Base-by-base conservation (phyloP, 306 rosid species). In the Quercus wislizeni region DNA sequence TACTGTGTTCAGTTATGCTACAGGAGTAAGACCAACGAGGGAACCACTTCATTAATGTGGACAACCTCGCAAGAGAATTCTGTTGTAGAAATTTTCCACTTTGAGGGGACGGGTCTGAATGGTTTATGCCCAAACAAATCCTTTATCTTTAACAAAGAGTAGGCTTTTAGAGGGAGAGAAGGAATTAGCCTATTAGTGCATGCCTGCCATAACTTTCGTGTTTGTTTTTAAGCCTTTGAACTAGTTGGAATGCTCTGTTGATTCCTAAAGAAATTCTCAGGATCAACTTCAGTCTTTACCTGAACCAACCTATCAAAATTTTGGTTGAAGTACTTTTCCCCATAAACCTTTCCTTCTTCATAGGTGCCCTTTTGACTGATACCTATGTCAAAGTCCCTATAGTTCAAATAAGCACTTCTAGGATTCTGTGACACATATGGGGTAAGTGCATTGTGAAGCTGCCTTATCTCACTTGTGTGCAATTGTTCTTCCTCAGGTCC, bases 401-500 rank as follows among this genome's bases (percentile, higher is more conserved):
- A 84, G 59, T 84, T 80, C 35, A 79, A 56, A 68, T 19, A 83
- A 6, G 87, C 81, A 41, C 77, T 54, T 58, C 87, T 83, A 13
- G 87, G 87, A 20, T 79, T 79, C 67, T 56, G 75, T 13, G 87
- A 79, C n/a, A 83, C 87, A 28, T 55, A 79, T 43, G 87, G 81
- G 6, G 83, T 76, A 81, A 83, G 71, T 75, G 23, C 63, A 11
- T 57, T 12, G 41, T 35, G 31, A 62, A 83, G 83, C 46, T 75
- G 63, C 25, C 87, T 74, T 5, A 74, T 63, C 51, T 74, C 54
- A 4, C 59, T 20, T 12, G 77, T 59, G 27, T 73, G 77, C 6
- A 69, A 73, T 73, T 20, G 28, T 5, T 78, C 75, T 2, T 38
- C 54, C 49, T 67, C 83, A 15, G 14, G 17, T 1, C 27, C 75